These are phyloP conservation scores for Colletotrichum tanaceti DNA, from an alignment of 2,329 filamentous ascomycete genomes.

Conservation along the genomic window DNA sequence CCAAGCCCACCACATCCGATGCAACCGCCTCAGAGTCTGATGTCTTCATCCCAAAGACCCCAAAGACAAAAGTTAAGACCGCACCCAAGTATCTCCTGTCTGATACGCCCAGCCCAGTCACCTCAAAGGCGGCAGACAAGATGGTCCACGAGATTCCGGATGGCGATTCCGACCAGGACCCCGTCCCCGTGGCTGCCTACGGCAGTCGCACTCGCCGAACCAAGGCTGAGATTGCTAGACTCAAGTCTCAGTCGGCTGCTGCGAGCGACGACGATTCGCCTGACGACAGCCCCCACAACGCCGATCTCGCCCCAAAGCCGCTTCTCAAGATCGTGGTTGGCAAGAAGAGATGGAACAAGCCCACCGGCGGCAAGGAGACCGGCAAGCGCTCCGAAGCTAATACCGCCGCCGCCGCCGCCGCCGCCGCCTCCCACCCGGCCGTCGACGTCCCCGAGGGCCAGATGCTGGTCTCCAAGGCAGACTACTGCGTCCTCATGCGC, in stretches of 20 bases:
- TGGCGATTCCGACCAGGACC: not conserved
- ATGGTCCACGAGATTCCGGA: not conserved
- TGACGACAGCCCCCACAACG: accelerated
- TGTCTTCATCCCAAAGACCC: not conserved
- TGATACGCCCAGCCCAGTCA: not conserved
- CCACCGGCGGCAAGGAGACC: too few species aligned
- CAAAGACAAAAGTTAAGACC: not conserved
- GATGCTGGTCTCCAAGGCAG: not conserved
- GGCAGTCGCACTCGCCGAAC: not conserved
- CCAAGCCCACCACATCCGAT: not conserved
- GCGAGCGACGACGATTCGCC: not conserved
- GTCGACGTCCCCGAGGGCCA: not conserved
- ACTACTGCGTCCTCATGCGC: not conserved
- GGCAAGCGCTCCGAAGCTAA: accelerated
- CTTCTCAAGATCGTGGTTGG: not conserved
- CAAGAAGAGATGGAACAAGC: not conserved
- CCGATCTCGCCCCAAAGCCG: not conserved
- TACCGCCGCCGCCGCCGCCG: too few species aligned
- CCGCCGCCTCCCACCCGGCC: accelerated
- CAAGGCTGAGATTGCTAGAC: not conserved
- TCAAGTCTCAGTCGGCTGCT: not conserved
- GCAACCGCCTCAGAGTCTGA: not conserved
- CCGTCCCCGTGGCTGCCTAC: not conserved
- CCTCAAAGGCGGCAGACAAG: not conserved
- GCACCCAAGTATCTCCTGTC: not conserved